phyloP scores from a whole-genome alignment of 352 stramenopile species.

The Globisporangium perplexum region DNA sequence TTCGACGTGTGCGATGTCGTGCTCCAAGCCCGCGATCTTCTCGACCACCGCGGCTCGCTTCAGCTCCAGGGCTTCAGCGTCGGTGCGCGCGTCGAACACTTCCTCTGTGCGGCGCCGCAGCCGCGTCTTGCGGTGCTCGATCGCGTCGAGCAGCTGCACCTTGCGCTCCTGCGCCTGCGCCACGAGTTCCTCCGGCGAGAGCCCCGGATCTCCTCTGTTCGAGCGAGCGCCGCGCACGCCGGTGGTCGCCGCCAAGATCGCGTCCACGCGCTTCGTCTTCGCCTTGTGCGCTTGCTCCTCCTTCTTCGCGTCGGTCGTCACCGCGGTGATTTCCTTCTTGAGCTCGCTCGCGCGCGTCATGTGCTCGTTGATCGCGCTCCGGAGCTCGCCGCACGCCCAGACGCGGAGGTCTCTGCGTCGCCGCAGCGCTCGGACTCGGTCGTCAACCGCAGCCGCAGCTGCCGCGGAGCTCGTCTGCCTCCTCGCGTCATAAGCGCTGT shows the following conservation, averaged over 20 bases:
- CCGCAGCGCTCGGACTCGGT: constrained; percentile 30
- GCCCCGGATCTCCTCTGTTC: no score
- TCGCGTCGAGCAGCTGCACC: constrained; percentile 14
- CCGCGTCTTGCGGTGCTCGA: constrained; percentile 23
- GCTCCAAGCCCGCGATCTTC: constrained; percentile 22
- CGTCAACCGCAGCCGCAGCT: constrained; percentile 23
- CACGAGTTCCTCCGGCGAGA: not conserved
- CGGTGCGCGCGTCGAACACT: constrained; percentile 58
- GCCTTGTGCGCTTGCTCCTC: constrained; percentile 49
- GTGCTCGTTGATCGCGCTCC: constrained; percentile 44
- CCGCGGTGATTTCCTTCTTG: constrained; percentile 45
- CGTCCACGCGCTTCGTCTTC: constrained; percentile 45
- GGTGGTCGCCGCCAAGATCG: constrained; percentile 3
- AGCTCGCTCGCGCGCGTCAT: constrained; percentile 47
- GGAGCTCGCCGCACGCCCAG: constrained; percentile 55
- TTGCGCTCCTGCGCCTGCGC: constrained; percentile 7
- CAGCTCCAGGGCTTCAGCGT: constrained; percentile 27
- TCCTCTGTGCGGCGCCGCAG: constrained; percentile 41
- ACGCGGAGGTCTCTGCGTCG: constrained; percentile 39
- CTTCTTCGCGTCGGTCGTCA: constrained; percentile 41
- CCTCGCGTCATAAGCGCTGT: not conserved
- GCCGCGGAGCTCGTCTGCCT: constrained; percentile 1
- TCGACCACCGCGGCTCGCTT: constrained; percentile 16
- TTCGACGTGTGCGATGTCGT: constrained; percentile 37
- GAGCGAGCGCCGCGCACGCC: not conserved